Evolutionary conservation across 2,329 filamentous ascomycete genomes (phyloP).

Genomic region (Neocatenulostroma microsporum): DNA sequence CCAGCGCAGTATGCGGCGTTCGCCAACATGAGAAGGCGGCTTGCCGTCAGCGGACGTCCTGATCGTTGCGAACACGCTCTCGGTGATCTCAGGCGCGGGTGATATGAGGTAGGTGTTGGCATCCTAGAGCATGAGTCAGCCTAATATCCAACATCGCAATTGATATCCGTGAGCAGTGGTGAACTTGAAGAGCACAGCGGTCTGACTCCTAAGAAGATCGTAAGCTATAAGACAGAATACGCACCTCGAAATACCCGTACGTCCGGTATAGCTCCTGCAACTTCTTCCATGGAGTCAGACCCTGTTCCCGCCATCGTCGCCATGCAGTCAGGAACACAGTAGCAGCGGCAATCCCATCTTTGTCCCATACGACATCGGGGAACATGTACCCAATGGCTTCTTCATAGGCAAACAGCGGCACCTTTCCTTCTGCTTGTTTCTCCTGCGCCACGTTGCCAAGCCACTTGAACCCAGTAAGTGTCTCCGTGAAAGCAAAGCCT

Average conservation of each 20-base stretch:
- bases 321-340: conserved; percentile 52
- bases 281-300: conserved; percentile 50
- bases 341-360: conserved; percentile 56
- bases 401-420: conserved; percentile 53
- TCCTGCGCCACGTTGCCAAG: conserved; percentile 53
- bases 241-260: conserved; percentile 50
- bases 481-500: conserved; percentile 53
- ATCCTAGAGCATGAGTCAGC: too few species aligned
- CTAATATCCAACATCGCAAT: too few species aligned
- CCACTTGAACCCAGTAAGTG: conserved; percentile 62
- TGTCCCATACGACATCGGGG: conserved; percentile 53
- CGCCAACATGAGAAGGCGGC: conserved; percentile 35
- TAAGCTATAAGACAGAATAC: too few species aligned
- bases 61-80: conserved; percentile 48
- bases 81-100: conserved; percentile 46
- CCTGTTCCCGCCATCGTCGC: conserved; percentile 44
- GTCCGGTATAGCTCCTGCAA: conserved; percentile 50
- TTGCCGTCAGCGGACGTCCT: conserved; percentile 31
- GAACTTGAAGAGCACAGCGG: too few species aligned
- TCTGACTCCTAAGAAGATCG: too few species aligned
- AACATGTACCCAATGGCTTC: conserved; percentile 63
- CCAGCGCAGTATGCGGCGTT: conserved; percentile 49
- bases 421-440: conserved; percentile 43
- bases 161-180: too few species aligned
- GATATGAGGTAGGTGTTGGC: conserved; percentile 58